Percentiles rank a stretch among this genome's conserved stretches.
These are phyloP conservation scores for Saposhnikovia divaricata DNA, from an alignment of 129 eudicot species.

Conservation along the genomic window DNA sequence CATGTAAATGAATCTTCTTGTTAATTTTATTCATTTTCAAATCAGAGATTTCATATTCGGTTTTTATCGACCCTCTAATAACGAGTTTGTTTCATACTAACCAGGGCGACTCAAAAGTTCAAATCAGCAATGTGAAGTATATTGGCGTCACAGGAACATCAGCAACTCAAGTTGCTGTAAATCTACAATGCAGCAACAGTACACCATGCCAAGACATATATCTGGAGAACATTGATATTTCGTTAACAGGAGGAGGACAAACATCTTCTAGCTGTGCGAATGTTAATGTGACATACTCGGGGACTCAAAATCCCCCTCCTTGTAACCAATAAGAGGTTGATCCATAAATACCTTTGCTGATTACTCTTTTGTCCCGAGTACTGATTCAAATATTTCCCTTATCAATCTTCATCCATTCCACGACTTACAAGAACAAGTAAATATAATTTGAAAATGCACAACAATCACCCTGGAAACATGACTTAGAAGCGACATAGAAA, in stretches of 20 bases:
- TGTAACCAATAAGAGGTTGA: neutral
- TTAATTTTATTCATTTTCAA: too few relatives aligned
- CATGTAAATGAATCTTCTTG: too few relatives aligned
- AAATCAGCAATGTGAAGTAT: neutral
- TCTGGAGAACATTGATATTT: neutral
- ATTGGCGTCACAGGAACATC: neutral
- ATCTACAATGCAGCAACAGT: neutral
- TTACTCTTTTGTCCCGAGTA: too few relatives aligned
- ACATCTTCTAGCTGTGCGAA: neutral
- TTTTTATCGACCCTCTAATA: neutral
- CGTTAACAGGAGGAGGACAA: neutral
- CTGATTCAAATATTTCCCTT: too few relatives aligned
- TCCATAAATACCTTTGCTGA: too few relatives aligned
- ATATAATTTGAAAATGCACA: too few relatives aligned
- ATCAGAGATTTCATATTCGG: neutral
- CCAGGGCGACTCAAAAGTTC: neutral
- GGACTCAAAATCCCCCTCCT: neutral
- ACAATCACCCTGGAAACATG: too few relatives aligned
- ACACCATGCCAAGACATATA: neutral
- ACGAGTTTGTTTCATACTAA: neutral
- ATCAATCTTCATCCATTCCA: too few relatives aligned
- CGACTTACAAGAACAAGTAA: too few relatives aligned
- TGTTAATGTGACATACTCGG: neutral
- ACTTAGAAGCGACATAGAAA: too few relatives aligned
- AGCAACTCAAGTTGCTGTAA: neutral